Evolutionary conservation across 257 asterid genomes (phyloP), one percentile per base, ranked within the genome.

Genomic region (Penstemon newberryi): DNA sequence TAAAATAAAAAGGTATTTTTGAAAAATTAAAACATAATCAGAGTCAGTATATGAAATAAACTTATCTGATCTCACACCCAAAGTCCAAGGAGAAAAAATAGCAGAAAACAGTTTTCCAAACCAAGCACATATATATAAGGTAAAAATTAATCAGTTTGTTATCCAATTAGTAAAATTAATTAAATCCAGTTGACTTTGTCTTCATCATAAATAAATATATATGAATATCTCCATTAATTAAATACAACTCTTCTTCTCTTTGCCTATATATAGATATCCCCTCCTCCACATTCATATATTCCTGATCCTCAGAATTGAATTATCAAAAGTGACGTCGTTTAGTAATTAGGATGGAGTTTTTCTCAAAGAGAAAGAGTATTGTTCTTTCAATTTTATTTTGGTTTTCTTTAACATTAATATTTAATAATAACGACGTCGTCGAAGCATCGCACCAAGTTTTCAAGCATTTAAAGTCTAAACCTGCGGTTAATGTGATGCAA

Each of bases 391-490:
- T 77, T n/a, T 60, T 63, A 36, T 38, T 73, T n/a, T 44, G 62
- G 1, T 65, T 64, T 53, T 67, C 41, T 18, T 33, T 72, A 25
- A 62, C 75, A 25, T 55, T 79, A 12, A 42, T 67, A 49, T 49
- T 49, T 1, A 3, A 4, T 59, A 59, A 58, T 70, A 44, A 43
- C 42, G 55, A 73, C 47, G 72, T 58, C 64, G 89, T 76, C 40
- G 69, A 80, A 53, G 89, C 82, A 2, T 85, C 85, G 1, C 95
- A 87, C 56, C 56, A 76, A 12, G 65, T 78, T 8, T 81, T 15
- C 67, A 19, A 13, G 15, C 55, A 62, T 1, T 70, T 73, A 6
- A 82, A 81, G 36, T 63, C 80, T 2, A n/a, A 60, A 4, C 7
- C 77, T 1, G 57, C 66, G 38, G 19, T 57, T 1, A 25, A 67